A percentile compares a stretch with the other conserved stretches of the same genome.
These are phyloP conservation scores for Mortierella hygrophila DNA, from an alignment of 192 early-diverging fungal genomes.

Conservation along the genomic window DNA sequence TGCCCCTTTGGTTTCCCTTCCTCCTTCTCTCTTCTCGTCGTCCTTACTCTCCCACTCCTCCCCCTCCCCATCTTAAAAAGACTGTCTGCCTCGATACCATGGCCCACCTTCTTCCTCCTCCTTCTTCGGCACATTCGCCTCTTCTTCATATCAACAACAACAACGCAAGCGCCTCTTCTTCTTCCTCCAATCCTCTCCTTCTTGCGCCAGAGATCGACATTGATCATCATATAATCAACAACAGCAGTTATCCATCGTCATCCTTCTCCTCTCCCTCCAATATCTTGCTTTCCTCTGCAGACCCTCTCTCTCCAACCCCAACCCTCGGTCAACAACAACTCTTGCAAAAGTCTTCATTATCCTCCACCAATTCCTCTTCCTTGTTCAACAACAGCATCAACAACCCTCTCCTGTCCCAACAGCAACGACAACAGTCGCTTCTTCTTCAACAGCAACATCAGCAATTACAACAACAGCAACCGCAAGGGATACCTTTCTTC, in stretches of 20 bases:
- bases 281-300: not conserved
- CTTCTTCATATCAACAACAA: not conserved
- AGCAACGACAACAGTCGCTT: constrained; percentile 1
- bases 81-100: not conserved
- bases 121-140: not conserved
- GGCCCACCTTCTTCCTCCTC: constrained; percentile 11
- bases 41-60: not conserved
- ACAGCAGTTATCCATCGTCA: not conserved
- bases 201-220: not conserved
- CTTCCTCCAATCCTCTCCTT: not conserved
- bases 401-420: not conserved
- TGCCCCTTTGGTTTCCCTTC: not conserved
- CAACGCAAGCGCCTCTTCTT: not conserved
- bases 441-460: constrained; percentile 3
- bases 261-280: constrained; percentile 5
- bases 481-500: not conserved
- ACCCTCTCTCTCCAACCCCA: not conserved
- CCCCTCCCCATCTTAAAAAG: not conserved
- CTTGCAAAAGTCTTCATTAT: not conserved
- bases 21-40: not conserved
- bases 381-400: constrained; percentile 1
- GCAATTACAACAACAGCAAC: constrained; percentile 1
- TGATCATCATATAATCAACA: not conserved
- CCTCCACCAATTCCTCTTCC: not conserved
- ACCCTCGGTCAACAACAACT: not conserved